Evolutionary conservation across 2,329 filamentous ascomycete genomes (phyloP).

Genomic region (Dothistroma pini): DNA sequence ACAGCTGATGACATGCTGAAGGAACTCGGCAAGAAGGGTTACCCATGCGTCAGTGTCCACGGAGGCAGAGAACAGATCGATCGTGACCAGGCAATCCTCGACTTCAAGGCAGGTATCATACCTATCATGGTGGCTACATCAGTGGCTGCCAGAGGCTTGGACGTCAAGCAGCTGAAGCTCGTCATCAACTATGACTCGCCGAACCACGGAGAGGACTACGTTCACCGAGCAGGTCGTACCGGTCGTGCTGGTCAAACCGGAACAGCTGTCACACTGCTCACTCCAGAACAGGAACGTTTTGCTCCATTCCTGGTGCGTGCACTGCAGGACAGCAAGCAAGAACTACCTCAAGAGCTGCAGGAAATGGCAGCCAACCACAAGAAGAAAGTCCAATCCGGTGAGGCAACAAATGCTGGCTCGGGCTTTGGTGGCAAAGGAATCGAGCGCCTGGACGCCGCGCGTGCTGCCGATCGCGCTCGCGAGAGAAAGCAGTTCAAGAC

Average conservation of each 20-base stretch:
- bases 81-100: constrained; percentile 83
- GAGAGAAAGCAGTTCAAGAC: constrained; percentile 89
- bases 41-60: constrained; percentile 89
- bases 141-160: constrained; percentile 87
- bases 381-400: constrained; percentile 88
- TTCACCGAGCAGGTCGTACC: constrained; percentile 89
- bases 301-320: constrained; percentile 86
- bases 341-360: constrained; percentile 67
- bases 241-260: constrained; percentile 92
- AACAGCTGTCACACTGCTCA: constrained; percentile 91
- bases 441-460: constrained; percentile 84
- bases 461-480: constrained; percentile 78
- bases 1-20: constrained; percentile 50
- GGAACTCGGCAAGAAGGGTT: constrained; percentile 77
- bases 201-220: constrained; percentile 94
- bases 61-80: constrained; percentile 93
- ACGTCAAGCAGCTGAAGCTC: constrained; percentile 92
- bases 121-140: constrained; percentile 93
- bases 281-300: constrained; percentile 86
- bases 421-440: constrained; percentile 95
- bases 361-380: constrained; percentile 65
- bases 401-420: constrained; percentile 75
- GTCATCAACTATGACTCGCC: constrained; percentile 95
- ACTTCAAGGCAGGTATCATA: constrained; percentile 88
- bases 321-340: constrained; percentile 83